Percentiles rank a stretch among this genome's conserved stretches.
phyloP scores from a whole-genome alignment of 78 protist genomes.

The Dictyostelium brefeldianum region DNA sequence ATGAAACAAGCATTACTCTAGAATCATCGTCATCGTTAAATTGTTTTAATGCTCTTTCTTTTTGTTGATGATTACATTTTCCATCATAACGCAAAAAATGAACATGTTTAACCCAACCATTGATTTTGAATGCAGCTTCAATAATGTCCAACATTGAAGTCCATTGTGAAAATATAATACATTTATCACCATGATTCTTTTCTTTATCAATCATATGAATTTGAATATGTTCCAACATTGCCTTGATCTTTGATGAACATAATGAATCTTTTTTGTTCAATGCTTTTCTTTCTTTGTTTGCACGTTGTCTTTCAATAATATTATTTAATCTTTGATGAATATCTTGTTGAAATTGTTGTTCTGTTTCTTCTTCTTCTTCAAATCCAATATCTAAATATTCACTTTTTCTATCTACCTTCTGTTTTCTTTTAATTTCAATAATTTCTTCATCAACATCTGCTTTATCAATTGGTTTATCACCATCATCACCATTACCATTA shows the following conservation, averaged over 20 bases:
- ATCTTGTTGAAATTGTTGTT: background rate
- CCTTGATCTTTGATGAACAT: background rate
- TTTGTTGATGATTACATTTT: slow-evolving; percentile 31
- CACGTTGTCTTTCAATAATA: background rate
- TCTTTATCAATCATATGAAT: background rate
- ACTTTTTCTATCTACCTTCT: background rate
- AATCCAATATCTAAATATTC: background rate
- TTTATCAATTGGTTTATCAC: background rate
- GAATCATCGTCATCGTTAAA: slow-evolving; percentile 47
- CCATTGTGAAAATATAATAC: slow-evolving; percentile 86
- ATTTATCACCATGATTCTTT: slow-evolving; percentile 27
- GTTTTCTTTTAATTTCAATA: background rate
- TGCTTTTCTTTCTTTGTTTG: background rate
- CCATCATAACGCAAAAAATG: slow-evolving; percentile 81
- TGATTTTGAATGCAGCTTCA: background rate
- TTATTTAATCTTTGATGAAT: background rate
- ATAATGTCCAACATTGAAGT: slow-evolving; percentile 78
- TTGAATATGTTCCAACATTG: background rate
- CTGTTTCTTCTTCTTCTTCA: background rate
- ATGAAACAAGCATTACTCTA: slow-evolving; percentile 25
- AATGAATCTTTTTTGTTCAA: background rate
- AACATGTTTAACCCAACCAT: background rate
- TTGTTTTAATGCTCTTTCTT: slow-evolving; percentile 4
- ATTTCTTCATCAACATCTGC: background rate
- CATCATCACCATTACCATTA: background rate